A percentile compares a stretch with the other conserved stretches of the same genome.
Evolutionary conservation across 768 basidiomycete species (phyloP).

Genomic region (Auricularia sp.): DNA sequence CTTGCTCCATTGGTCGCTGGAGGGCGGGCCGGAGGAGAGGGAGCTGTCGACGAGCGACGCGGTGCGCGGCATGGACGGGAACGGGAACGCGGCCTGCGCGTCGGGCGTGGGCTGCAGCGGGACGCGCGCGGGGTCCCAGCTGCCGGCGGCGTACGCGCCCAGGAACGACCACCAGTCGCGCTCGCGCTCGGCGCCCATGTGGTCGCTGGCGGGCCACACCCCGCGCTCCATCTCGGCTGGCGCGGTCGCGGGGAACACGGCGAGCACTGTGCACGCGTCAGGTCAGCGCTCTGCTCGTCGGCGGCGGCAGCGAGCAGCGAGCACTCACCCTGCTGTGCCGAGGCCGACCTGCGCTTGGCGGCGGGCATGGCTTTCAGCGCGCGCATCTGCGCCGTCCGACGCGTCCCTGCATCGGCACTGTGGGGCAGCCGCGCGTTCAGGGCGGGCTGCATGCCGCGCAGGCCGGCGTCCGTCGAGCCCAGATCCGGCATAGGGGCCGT

Average conservation of each 20-base stretch:
- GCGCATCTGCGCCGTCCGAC: no score
- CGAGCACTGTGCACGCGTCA: background rate
- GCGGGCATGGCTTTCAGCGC: no score
- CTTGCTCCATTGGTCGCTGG: constrained; percentile 30
- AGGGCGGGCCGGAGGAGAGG: constrained; percentile 15
- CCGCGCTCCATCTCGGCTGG: background rate
- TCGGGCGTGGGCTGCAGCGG: constrained; percentile 45
- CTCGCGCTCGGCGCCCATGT: background rate
- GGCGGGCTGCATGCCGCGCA: no score
- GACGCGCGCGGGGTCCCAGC: constrained; percentile 69
- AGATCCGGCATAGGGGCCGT: no score
- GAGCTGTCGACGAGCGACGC: background rate
- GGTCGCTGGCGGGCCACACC: background rate
- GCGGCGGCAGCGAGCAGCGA: no score
- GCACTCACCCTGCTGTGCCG: no score
- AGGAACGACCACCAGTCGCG: constrained; percentile 71
- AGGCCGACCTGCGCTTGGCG: no score
- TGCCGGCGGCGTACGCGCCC: constrained; percentile 62
- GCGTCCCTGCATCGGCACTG: no score
- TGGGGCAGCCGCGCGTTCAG: no score
- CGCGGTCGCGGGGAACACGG: background rate
- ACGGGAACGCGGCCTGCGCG: constrained; percentile 14
- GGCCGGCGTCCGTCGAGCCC: no score
- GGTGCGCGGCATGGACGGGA: constrained; percentile 20
- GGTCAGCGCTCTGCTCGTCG: background rate